A percentile compares a stretch with the other conserved stretches of the same genome.
Conservation (phyloP, 257 asterid genomes). For the Scutellaria minor region DNA sequence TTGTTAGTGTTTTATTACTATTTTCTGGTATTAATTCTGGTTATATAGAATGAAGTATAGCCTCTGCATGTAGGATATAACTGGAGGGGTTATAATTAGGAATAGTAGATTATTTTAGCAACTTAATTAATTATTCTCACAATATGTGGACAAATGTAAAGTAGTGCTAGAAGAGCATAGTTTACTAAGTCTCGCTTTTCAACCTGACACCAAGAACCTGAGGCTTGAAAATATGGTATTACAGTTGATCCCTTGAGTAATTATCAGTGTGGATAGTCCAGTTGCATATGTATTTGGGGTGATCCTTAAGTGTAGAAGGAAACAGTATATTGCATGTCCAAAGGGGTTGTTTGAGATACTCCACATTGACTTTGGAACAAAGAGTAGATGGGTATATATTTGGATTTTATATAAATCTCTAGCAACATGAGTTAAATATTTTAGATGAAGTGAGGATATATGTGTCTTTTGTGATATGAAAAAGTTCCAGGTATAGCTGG, state of each 20-base stretch:
- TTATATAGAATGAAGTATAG: constrained; percentile 21
- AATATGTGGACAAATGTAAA: background rate
- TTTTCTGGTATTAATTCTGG: constrained; percentile 7
- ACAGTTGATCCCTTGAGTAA: background rate
- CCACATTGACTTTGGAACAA: background rate
- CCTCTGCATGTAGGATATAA: background rate
- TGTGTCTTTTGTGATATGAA: background rate
- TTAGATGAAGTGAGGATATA: background rate
- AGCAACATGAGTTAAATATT: background rate
- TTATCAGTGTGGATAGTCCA: background rate
- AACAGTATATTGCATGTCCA: background rate
- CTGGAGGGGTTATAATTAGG: background rate
- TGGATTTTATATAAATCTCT: background rate
- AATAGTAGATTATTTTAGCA: background rate
- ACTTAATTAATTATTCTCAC: background rate
- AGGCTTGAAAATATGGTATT: background rate
- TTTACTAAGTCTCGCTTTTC: background rate
- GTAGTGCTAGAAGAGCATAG: background rate
- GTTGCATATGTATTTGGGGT: background rate
- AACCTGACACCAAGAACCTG: background rate
- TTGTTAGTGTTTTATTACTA: background rate
- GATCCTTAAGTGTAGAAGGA: background rate
- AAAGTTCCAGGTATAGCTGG: no score
- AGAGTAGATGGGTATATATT: background rate
- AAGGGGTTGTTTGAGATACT: background rate